A percentile compares a stretch with the other conserved stretches of the same genome.
Evolutionary conservation across 768 basidiomycete species (phyloP).

Genomic region (Roridomyces roridus): DNA sequence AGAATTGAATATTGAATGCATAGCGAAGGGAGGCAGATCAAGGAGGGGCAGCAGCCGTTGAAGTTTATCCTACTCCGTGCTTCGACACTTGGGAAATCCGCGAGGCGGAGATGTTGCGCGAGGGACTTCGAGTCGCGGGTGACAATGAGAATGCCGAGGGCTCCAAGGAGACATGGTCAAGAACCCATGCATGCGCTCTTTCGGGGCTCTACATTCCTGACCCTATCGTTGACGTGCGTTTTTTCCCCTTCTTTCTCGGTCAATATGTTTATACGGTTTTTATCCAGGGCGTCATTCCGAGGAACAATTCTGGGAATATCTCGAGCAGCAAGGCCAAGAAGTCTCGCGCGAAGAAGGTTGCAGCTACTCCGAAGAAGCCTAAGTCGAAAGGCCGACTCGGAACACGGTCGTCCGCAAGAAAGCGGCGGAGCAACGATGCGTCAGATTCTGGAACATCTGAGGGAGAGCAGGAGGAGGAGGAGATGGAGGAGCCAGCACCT

Average conservation of each 20-base stretch:
- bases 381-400: conserved; percentile 18
- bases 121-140: conserved; percentile 48
- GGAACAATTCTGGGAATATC: conserved; percentile 96
- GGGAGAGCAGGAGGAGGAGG: conserved; percentile 26
- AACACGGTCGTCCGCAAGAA: conserved; percentile 24
- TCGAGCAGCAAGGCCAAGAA: conserved; percentile 18
- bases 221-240: conserved; percentile 83
- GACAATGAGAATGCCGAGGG: conserved; percentile 35
- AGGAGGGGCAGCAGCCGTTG: conserved; percentile 79
- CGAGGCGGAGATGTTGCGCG: conserved; percentile 59
- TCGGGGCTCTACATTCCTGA: conserved; percentile 82
- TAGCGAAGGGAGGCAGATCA: conserved; percentile 72
- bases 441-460: conserved; percentile 29
- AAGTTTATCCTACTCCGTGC: conserved; percentile 89
- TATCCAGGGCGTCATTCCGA: conserved; percentile 86
- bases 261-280: neutral
- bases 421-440: conserved; percentile 30
- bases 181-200: conserved; percentile 78
- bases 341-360: conserved; percentile 5
- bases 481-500: conserved; percentile 25
- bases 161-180: conserved; percentile 35
- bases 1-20: conserved; percentile 99
- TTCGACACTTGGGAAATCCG: conserved; percentile 78
- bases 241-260: conserved; percentile 5
- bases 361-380: conserved; percentile 17